Base-by-base conservation (phyloP, 2,329 filamentous ascomycete species). In the Trichophyton simii region DNA sequence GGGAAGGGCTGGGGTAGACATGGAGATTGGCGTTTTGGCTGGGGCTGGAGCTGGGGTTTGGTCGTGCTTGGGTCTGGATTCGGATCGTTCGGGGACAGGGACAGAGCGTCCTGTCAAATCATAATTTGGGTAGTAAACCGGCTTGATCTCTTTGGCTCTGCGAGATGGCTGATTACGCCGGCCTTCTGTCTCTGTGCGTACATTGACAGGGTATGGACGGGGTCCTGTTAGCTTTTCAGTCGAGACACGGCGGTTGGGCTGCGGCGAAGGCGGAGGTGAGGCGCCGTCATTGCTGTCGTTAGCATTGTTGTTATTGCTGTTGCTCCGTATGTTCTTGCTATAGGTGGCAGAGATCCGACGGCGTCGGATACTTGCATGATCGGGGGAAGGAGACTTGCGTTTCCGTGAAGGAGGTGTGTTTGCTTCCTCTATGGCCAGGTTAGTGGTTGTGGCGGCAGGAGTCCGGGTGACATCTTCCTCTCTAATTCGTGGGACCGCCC, bases 131-230 rank as follows among this genome's bases (percentile, higher is more conserved):
- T 28, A 28, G 28, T 52, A 60, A 2, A 25, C 46, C 7, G 57
- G 34, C 3, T 36, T 46, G 18, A 22, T 36, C 28, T 62, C 20
- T 58, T 64, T 64, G 25, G 60, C 60, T 34, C 60, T 57, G 36
- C 62, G 38, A 7, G 60, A 46, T 25, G 62, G 62, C 41, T 64
- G 62, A 28, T 50, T 44, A 31, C 62, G 62, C 28, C 38, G 22
- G 50, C 25, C 8, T 36, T 60, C 38, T 8, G 31, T 8, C 31
- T 48, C 57, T 22, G 36, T n/a, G 8, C 18, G 34, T 28, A 6
- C 36, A 44, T 58, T 25, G 36, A 20, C 31, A 50, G 31, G 38
- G 22, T 42, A 28, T 11, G 50, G 50, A 34, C 44, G 41, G 20
- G 38, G 31, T 6, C 44, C 58, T 15, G 22, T 34, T 15, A 36